Base-by-base conservation (phyloP, 129 eudicot genomes). In the Deinandra increscens region DNA sequence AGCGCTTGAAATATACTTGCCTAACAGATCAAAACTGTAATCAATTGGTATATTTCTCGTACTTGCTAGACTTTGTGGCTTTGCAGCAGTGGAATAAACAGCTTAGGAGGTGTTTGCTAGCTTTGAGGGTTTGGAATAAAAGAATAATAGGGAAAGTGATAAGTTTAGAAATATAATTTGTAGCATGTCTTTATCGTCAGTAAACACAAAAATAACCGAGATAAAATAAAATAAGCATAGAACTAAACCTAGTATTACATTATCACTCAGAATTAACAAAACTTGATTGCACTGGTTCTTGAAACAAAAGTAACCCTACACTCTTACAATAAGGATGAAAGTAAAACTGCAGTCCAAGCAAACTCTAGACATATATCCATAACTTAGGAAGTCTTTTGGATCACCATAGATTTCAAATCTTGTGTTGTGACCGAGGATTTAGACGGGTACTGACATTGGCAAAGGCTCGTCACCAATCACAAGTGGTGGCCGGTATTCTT, bases 401-500 rank as follows among this genome's bases (percentile, higher is more conserved):
- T 50, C 46, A 69, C 3, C 63, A 69, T 34, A 41, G 13, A 50
- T 36, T 36, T 36, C 39, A 1, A 36, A 36, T 6, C 39, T 36
- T 36, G 39, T 36, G 2, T 36, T 36, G 39, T 36, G 39, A 36
- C 18, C 15, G 37, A 6, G 6, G 60, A 22, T 66, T 68, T 68
- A 49, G 6, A 68, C 62, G 1, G 75, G 33, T 12, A 71, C 36
- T 4, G 68, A 12, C 75, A 71, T 71, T 0, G 68, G 76, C 68
- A 71, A 59, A 1, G 76, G 76, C 22, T 71, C 68, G 11, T 71
- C 76, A 48, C 60, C 22, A 45, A 59, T 58, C 54, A 73, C 78
- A 50, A 74, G 71, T 9, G 72, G 79, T 0, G 78, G 77, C 20
- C 58, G 20, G 8, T 72, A 69, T 44, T 72, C 80, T 20, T 72